Conservation (phyloP, 2,329 filamentous ascomycete species). For the Colletotrichum chrysophilum region DNA sequence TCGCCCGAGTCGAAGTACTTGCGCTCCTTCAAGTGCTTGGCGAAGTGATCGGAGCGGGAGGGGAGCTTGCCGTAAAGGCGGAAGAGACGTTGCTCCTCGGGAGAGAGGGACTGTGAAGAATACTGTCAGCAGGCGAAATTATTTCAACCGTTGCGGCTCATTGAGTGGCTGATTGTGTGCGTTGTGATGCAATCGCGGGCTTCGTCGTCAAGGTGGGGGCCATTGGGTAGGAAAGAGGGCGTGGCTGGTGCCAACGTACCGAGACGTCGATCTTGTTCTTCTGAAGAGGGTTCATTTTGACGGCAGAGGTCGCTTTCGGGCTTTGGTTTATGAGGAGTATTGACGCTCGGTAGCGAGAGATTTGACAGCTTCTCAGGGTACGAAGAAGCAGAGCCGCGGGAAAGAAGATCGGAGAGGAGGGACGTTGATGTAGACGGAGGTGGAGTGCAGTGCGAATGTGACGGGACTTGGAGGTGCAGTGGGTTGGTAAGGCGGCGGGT, state of each 20-base stretch:
- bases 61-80: slow-evolving; percentile 97
- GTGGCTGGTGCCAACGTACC: slow-evolving; percentile 61
- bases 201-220: slow-evolving; percentile 1
- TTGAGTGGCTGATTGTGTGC: background rate
- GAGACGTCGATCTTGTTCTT: slow-evolving; percentile 98
- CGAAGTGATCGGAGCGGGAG: slow-evolving; percentile 92
- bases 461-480: slow-evolving; percentile 20
- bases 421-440: background rate
- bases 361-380: background rate
- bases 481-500: slow-evolving; percentile 14
- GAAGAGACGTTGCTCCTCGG: slow-evolving; percentile 96
- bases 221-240: slow-evolving; percentile 18
- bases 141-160: background rate
- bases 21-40: slow-evolving; percentile 98
- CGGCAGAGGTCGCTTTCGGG: background rate
- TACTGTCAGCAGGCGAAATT: slow-evolving; percentile 24
- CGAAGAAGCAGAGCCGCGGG: background rate
- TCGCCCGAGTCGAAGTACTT: slow-evolving; percentile 98
- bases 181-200: background rate
- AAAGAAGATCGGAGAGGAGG: slow-evolving; percentile 1
- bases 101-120: slow-evolving; percentile 75
- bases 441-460: slow-evolving; percentile 16
- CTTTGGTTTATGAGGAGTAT: background rate
- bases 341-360: background rate
- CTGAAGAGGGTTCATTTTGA: slow-evolving; percentile 90